Evolutionary conservation across 2,329 filamentous ascomycete genomes (phyloP), one percentile per base, ranked within the genome.

Genomic region (Xylaria hypoxylon): DNA sequence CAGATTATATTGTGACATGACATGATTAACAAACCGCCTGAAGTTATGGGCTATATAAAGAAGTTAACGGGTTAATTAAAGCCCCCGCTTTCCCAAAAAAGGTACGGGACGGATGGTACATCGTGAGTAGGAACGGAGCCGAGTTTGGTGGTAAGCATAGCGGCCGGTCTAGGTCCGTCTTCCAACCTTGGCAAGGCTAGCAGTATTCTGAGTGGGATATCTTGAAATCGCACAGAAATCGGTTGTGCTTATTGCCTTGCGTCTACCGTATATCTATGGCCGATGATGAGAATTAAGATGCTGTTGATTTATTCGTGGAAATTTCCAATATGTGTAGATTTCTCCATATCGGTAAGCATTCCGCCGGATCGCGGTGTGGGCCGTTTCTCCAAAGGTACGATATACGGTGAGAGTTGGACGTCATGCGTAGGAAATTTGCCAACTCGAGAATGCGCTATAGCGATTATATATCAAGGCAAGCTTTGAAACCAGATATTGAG

Each of bases 281-380:
- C 11, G 4, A 40, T 8, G 5, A 26, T 35, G 8, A 40, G 17
- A 60, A 4, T 42, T 10, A 11, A 44, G 42, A 13, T 42, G 28
- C 31, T 26, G 26, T 38, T 22, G 17, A 31, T 44, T 40, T 51
- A 65, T 65, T 64, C 56, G 62, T 64, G 62, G 62, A 64, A 64
- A 56, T 57, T 50, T 5, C 35, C 19, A 38, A 51, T 28, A 31
- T n/a, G n/a, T 38, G 7, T 52, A 45, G 26, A 38, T 51, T 61
- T 64, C 48, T 59, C 62, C 56, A 65, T 50, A 44, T 60, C 57
- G 50, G 35, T 10, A 55, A 61, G 62, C 45, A 65, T 61, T 64
- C 44, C 13, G 33, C 57, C 62, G 62, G 61, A 56, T 19, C 26
- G 33, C 33, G 44, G 24, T 51, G 51, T 60, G 51, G 57, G 15